A percentile compares a stretch with the other conserved stretches of the same genome.
These are phyloP conservation scores for Wallacemonas sp. DNA, from an alignment of 208 protist species.

Conservation along the genomic window DNA sequence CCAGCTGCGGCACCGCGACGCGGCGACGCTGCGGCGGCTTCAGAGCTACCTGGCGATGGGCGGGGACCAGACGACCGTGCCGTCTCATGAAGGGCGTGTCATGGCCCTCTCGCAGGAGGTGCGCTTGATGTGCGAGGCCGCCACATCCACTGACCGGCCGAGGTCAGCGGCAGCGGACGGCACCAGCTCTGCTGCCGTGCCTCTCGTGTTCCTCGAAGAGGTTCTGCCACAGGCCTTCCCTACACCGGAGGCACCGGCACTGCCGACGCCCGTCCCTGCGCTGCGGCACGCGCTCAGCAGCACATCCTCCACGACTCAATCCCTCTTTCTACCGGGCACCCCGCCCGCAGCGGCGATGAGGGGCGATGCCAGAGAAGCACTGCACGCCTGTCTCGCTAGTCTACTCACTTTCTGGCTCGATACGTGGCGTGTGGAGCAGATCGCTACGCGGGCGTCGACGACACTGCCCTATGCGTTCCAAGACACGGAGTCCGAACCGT, in stretches of 20 bases:
- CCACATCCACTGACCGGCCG: neutral
- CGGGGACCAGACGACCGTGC: no score
- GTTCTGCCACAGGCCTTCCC: neutral
- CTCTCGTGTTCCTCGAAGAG: neutral
- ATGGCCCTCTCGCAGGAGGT: neutral
- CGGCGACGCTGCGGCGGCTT: neutral
- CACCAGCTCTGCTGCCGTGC: neutral
- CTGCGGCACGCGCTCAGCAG: neutral
- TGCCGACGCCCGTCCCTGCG: neutral
- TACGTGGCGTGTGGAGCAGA: neutral
- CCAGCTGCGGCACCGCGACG: neutral
- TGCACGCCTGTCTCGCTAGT: neutral
- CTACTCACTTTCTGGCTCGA: constrained; percentile 5
- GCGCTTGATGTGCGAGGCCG: neutral
- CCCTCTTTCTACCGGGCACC: neutral
- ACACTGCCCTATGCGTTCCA: neutral
- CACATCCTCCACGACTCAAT: neutral
- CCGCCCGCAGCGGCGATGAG: no score
- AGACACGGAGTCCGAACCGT: neutral
- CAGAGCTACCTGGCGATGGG: neutral
- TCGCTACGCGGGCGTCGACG: neutral
- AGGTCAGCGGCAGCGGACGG: neutral
- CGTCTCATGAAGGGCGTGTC: no score
- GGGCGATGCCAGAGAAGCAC: neutral
- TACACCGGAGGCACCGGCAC: neutral